Base-by-base conservation (phyloP, 2,329 filamentous ascomycete genomes). In the Amauroascus niger region DNA sequence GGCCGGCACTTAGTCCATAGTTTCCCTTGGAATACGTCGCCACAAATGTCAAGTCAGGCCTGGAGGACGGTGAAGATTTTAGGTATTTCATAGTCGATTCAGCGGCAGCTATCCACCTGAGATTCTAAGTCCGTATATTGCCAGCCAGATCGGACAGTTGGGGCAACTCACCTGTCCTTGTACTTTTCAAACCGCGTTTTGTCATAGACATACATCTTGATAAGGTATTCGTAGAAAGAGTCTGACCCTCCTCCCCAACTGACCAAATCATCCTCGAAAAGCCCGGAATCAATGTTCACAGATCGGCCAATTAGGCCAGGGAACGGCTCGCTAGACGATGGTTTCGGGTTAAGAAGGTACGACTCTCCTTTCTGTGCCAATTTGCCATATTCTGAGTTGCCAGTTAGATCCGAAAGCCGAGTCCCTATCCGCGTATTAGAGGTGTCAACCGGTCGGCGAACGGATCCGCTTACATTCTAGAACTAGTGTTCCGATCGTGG, bases 141-240 rank as follows among this genome's bases (percentile, higher is more conserved):
- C 4, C 39, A 24, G 26, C 14, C 8, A 32, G 32, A 20, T 22
- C 3, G 41, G 14, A n/a, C 28, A 33, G n/a, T 33, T n/a, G n/a
- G 11, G 18, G 13, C 7, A 26, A 39, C 49, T 47, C 35, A 60
- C 59, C 59, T 59, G 58, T 90, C 83, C 62, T 77, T 81, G 71
- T 91, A 88, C 2, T 68, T 57, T 1, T 63, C 69, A 62, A 86
- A 94, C 2, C 80, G 76, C 5, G 67, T 61, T 0, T 80, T 75
- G 64, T 91, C 84, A 66, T 94, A 94, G 52, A 91, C 69, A 62
- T 83, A 94, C 86, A 93, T 91, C 74, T 95, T 95, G 68, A 95
- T 84, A 30, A 95, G 78, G 63, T 94, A 94, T 70, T 94, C 88
- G 71, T 94, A 95, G 71, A 84, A 94, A 41, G 82, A 87, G 67